Evolutionary conservation across 257 asterid genomes (phyloP).

Genomic region (Solanum sejunctum): DNA sequence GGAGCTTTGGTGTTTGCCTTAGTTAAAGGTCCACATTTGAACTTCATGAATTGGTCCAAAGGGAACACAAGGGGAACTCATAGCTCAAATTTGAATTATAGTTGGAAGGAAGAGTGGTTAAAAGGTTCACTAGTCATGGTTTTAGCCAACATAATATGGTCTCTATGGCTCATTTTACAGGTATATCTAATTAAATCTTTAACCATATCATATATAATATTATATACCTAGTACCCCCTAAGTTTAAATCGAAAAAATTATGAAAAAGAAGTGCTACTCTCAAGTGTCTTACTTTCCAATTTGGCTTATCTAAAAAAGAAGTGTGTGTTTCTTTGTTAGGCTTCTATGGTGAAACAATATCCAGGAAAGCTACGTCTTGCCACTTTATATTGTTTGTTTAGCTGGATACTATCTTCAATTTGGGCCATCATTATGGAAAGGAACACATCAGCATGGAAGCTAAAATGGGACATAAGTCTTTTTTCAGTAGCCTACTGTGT

Average conservation of each 20-base stretch:
- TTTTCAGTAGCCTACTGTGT: slow-evolving; percentile 57
- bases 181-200: slow-evolving; percentile 5
- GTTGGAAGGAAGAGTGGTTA: slow-evolving; percentile 23
- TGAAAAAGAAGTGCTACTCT: background rate
- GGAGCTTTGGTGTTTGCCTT: slow-evolving; percentile 61
- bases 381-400: slow-evolving; percentile 44
- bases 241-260: background rate
- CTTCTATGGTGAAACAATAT: slow-evolving; percentile 34
- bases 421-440: slow-evolving; percentile 48
- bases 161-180: slow-evolving; percentile 59
- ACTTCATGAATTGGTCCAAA: slow-evolving; percentile 17
- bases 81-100: background rate
- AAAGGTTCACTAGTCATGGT: slow-evolving; percentile 51
- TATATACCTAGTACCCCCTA: too few relatives aligned
- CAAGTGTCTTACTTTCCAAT: background rate
- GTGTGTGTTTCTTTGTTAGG: slow-evolving; percentile 7
- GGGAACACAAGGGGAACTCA: background rate
- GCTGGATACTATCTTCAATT: slow-evolving; percentile 47
- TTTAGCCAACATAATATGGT: slow-evolving; percentile 36
- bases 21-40: slow-evolving; percentile 42
- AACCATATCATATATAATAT: background rate
- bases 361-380: slow-evolving; percentile 45
- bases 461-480: slow-evolving; percentile 51
- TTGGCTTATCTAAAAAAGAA: too few relatives aligned
- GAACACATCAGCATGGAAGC: slow-evolving; percentile 41